Base-by-base conservation (phyloP, 2,329 filamentous ascomycete genomes). In the Tolypocladium tundrense region DNA sequence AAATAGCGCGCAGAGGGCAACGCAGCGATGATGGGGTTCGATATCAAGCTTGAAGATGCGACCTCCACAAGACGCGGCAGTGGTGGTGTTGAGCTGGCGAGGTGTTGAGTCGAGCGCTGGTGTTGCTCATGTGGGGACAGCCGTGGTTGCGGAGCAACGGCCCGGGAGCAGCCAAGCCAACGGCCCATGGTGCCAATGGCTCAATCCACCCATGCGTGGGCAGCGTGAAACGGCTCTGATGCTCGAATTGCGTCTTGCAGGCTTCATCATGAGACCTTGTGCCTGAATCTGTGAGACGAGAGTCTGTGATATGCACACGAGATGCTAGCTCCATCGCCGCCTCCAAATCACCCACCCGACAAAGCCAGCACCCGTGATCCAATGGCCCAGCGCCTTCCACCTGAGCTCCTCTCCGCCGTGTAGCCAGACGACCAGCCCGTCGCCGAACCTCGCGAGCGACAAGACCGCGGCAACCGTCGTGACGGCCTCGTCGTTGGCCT, bases 341-440 rank as follows among this genome's bases (percentile, higher is more conserved):
- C 65, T 60, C 66, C 66, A 67, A 35, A 60, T 16, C 37, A 66
- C 64, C 69, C 69, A 70, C 3, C 62, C 62, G 1, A 60, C 57
- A 43, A 69, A 66, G 0, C 64, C 63, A 37, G 60, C 43, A 3
- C 64, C 63, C 0, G 65, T 68, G 16, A 67, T 60, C 65, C 65
- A 69, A 55, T 70, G 69, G 0, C 69, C 67, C 50, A 57, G 35
- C 3, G 65, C 65, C 55, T 60, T 67, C 16, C 55, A 62, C 16
- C 58, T 60, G 5, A 65, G 51, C 21, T 62, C 51, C 10, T 66
- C 60, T 11, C 69, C 68, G 0, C 69, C 70, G 2, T 67, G 55
- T 9, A 64, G 21, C 70, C 69, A 73, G 1, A 73, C 66, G 1
- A 73, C 65, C 7, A 69, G 14, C 0, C 70, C 71, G 37, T 73